Evolutionary conservation across 2,329 filamentous ascomycete species (phyloP).

Genomic region (Colletotrichum tropicale): DNA sequence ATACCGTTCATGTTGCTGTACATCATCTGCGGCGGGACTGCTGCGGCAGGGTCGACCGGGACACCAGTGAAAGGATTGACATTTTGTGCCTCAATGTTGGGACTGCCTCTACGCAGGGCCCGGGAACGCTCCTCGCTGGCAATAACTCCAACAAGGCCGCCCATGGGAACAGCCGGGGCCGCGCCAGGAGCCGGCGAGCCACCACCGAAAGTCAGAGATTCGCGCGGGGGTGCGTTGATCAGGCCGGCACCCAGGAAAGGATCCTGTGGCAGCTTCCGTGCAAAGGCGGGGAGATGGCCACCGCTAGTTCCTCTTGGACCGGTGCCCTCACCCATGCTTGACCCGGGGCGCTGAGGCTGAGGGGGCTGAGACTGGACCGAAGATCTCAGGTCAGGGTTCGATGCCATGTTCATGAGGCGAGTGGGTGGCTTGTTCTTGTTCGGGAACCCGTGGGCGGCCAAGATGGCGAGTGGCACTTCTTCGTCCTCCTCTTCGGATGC

Average conservation of each 20-base stretch:
- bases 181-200: conserved; percentile 48
- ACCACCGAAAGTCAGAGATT: conserved; percentile 74
- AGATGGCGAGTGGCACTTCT: conserved; percentile 83
- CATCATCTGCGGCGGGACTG: conserved; percentile 51
- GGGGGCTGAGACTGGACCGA: conserved; percentile 46
- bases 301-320: conserved; percentile 34
- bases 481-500: conserved; percentile 85
- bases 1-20: conserved; percentile 33
- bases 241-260: conserved; percentile 83
- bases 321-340: conserved; percentile 56
- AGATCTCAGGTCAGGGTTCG: conserved; percentile 74
- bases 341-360: conserved; percentile 58
- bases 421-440: conserved; percentile 77
- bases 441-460: conserved; percentile 89
- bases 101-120: conserved; percentile 79
- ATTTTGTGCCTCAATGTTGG: conserved; percentile 63
- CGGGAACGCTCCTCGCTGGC: conserved; percentile 81
- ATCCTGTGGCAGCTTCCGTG: conserved; percentile 80
- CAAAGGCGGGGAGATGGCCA: conserved; percentile 77
- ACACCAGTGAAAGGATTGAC: conserved; percentile 38
- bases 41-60: conserved; percentile 52
- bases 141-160: conserved; percentile 87
- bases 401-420: conserved; percentile 66
- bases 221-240: conserved; percentile 73
- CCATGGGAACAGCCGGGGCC: conserved; percentile 60